phyloP scores from a whole-genome alignment of 2,329 filamentous ascomycete genomes.

The Fusarium caatingaense region DNA sequence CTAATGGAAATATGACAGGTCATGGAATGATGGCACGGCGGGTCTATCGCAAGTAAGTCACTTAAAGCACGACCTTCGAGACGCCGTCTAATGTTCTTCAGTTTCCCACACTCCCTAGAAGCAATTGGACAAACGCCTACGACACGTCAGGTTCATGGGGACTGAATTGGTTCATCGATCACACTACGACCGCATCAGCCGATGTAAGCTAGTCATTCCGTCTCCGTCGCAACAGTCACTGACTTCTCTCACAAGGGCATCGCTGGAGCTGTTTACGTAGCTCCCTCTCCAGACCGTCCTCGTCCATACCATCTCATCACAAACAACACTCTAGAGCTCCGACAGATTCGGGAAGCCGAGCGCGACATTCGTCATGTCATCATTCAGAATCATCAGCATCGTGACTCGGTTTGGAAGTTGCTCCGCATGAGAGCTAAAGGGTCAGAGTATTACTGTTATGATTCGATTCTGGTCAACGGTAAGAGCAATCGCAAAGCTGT shows the following conservation, averaged over 20 bases:
- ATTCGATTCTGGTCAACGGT: conserved; percentile 7
- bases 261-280: conserved; percentile 1
- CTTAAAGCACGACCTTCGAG: fast-evolving
- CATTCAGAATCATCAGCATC: conserved; percentile 15
- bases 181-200: not conserved
- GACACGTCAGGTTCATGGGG: not conserved
- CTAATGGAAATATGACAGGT: not conserved
- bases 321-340: conserved; percentile 1
- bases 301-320: conserved; percentile 3
- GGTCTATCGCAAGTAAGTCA: not conserved
- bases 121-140: not conserved
- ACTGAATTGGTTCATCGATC: not conserved
- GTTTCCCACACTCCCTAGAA: not conserved
- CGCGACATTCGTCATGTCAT: not conserved
- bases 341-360: not conserved
- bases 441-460: conserved; percentile 12
- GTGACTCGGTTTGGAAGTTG: conserved; percentile 8
- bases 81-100: not conserved
- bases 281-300: not conserved
- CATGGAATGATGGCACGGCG: not conserved
- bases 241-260: not conserved
- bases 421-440: conserved; percentile 10
- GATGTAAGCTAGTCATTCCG: not conserved
- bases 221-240: fast-evolving
- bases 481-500: fast-evolving